Conservation (phyloP, 2,329 filamentous ascomycete genomes). For the Purpureocillium takamizusanense region DNA sequence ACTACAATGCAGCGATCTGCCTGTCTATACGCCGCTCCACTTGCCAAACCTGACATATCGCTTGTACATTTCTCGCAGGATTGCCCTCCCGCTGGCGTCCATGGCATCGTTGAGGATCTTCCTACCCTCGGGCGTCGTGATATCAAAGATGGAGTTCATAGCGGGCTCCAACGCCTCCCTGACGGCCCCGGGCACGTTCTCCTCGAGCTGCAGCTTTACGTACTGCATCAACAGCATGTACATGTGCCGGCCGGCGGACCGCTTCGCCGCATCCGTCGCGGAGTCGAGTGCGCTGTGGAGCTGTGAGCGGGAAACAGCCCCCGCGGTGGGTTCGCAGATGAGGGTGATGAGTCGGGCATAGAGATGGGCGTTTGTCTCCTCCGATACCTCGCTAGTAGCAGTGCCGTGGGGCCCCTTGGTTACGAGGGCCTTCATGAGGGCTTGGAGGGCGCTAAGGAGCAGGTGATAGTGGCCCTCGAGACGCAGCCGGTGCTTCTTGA, state of each 20-base stretch:
- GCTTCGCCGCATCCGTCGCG: constrained; percentile 51
- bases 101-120: constrained; percentile 51
- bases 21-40: constrained; percentile 46
- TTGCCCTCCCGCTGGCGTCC: constrained; percentile 48
- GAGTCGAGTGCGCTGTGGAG: constrained; percentile 43
- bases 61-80: constrained; percentile 49
- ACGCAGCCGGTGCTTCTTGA: constrained; percentile 51
- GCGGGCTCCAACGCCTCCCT: constrained; percentile 48
- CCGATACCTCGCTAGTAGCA: constrained; percentile 14
- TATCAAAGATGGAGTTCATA: constrained; percentile 48
- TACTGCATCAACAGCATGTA: constrained; percentile 51
- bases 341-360: constrained; percentile 49
- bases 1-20: neutral
- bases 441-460: constrained; percentile 42
- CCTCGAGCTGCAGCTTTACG: constrained; percentile 51
- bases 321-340: constrained; percentile 49
- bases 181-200: constrained; percentile 38
- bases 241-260: constrained; percentile 53
- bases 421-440: constrained; percentile 45
- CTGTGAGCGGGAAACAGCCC: constrained; percentile 40
- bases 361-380: constrained; percentile 36
- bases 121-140: constrained; percentile 44
- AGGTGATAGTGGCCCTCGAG: constrained; percentile 55
- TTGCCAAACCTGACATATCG: constrained; percentile 55
- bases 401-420: constrained; percentile 13